Evolutionary conservation across 163 green algal genomes (phyloP), one percentile per base, ranked within the genome.

Genomic region (Chlorella variabilis): DNA sequence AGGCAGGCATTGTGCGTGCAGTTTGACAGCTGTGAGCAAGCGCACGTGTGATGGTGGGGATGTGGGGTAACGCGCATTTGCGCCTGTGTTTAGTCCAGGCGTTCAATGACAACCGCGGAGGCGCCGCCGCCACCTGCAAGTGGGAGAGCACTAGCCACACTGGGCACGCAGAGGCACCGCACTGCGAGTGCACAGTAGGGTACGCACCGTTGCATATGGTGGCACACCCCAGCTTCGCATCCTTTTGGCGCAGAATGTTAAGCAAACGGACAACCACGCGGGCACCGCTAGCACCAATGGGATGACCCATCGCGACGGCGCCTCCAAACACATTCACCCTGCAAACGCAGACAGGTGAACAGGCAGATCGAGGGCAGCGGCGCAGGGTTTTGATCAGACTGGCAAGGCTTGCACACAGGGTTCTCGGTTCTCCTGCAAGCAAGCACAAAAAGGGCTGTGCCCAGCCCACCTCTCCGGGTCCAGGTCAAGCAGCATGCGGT

Each of bases 311-410:
- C 4, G 96, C 95, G 13, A 98, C 93, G 3, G 93, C 89, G 41
- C 95, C 96, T 31, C 95, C 95, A 75, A 96, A 91, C 59, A 93
- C 87, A 84, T 98, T 98, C 17, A 98, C 90, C 51, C 88, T 93
- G 84, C 80, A 69, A 54, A 11, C 45, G 45, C 45, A 54, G 45
- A 54, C 45, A 23, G 11, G 11, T 54, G 11, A 23, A 15, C 45
- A 54, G 45, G 15, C 45, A 54, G 11, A 54, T 54, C 11, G 45
- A 54, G n/a, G n/a, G n/a, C n/a, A n/a, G n/a, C n/a, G n/a, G n/a
- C n/a, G n/a, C n/a, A n/a, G n/a, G n/a, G n/a, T n/a, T n/a, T n/a
- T n/a, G n/a, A n/a, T n/a, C n/a, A n/a, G n/a, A n/a, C n/a, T n/a
- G n/a, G n/a, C n/a, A n/a, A n/a, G n/a, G n/a, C n/a, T n/a, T n/a